These are phyloP conservation scores for Galerina marginata DNA, from an alignment of 768 basidiomycete species.

Conservation along the genomic window DNA sequence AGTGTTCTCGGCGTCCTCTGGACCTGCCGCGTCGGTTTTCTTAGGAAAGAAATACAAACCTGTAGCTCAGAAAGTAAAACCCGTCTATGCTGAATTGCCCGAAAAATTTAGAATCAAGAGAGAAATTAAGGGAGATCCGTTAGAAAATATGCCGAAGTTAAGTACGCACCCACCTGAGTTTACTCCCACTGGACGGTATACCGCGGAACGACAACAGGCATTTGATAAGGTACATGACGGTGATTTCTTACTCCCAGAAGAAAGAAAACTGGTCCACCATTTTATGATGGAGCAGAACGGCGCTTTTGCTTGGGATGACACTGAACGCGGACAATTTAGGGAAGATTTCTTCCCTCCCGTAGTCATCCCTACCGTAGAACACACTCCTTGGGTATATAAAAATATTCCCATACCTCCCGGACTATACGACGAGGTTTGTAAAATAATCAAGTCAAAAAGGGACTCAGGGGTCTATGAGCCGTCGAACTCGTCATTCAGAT, in stretches of 20 bases:
- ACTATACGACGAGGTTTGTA: conserved; percentile 1
- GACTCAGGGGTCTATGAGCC: conserved; percentile 38
- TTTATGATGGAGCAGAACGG: conserved; percentile 14
- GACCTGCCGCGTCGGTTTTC: background rate
- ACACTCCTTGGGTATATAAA: conserved; percentile 15
- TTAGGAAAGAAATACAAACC: conserved; percentile 16
- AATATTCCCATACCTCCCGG: conserved; percentile 21
- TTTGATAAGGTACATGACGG: conserved; percentile 1
- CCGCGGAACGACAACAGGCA: background rate
- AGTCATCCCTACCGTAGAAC: conserved; percentile 8
- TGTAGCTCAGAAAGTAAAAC: conserved; percentile 11
- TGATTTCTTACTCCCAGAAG: conserved; percentile 16
- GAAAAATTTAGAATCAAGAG: conserved; percentile 10
- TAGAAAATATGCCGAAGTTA: conserved; percentile 6
- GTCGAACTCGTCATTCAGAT: conserved; percentile 36
- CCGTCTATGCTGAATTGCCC: conserved; percentile 7
- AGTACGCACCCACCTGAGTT: conserved; percentile 3
- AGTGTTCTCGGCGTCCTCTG: too few relatives aligned
- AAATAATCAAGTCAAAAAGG: conserved; percentile 30
- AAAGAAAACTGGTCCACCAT: conserved; percentile 21
- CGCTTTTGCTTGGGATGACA: conserved; percentile 26
- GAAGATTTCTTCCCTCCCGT: conserved; percentile 21
- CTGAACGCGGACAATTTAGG: conserved; percentile 18
- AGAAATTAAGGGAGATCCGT: conserved; percentile 15
- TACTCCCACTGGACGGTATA: conserved; percentile 10